phyloP scores from a whole-genome alignment of 352 stramenopile genomes.

The Pythium aquatile region DNA sequence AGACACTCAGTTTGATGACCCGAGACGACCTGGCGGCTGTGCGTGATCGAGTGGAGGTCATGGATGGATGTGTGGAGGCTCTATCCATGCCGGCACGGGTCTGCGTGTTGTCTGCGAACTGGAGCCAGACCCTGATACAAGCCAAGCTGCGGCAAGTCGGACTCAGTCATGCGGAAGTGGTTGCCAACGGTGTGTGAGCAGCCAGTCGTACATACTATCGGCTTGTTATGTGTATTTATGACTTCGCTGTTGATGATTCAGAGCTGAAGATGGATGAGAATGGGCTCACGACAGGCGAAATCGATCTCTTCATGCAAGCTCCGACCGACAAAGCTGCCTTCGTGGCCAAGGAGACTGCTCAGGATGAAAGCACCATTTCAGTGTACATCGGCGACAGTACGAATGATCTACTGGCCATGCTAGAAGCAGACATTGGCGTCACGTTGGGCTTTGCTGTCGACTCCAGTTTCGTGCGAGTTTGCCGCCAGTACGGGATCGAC shows the following conservation, averaged over 20 bases:
- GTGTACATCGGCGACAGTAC: slow-evolving; percentile 72
- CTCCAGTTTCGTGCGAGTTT: slow-evolving; percentile 29
- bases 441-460: slow-evolving; percentile 27
- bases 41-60: slow-evolving; percentile 27
- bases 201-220: too few species aligned
- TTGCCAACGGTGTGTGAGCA: slow-evolving; percentile 48
- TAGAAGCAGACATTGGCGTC: slow-evolving; percentile 63
- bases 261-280: slow-evolving; percentile 46
- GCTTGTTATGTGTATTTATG: neutral
- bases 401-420: slow-evolving; percentile 62
- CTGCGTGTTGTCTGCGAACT: slow-evolving; percentile 67
- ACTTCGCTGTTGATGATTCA: slow-evolving; percentile 11
- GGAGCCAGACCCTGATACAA: slow-evolving; percentile 50
- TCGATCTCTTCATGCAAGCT: slow-evolving; percentile 52
- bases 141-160: slow-evolving; percentile 22
- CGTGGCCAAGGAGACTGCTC: slow-evolving; percentile 25
- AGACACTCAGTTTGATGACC: slow-evolving; percentile 39
- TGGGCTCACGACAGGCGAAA: slow-evolving; percentile 48
- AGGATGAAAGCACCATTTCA: slow-evolving; percentile 1
- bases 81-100: slow-evolving; percentile 26
- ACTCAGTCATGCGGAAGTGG: slow-evolving; percentile 24
- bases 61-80: slow-evolving; percentile 32
- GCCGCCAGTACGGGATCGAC: slow-evolving; percentile 34
- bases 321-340: slow-evolving; percentile 49
- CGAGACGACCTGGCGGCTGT: slow-evolving; percentile 13